These are phyloP conservation scores for Xylaria sp. DNA, from an alignment of 2,329 filamentous ascomycete species.

Conservation along the genomic window DNA sequence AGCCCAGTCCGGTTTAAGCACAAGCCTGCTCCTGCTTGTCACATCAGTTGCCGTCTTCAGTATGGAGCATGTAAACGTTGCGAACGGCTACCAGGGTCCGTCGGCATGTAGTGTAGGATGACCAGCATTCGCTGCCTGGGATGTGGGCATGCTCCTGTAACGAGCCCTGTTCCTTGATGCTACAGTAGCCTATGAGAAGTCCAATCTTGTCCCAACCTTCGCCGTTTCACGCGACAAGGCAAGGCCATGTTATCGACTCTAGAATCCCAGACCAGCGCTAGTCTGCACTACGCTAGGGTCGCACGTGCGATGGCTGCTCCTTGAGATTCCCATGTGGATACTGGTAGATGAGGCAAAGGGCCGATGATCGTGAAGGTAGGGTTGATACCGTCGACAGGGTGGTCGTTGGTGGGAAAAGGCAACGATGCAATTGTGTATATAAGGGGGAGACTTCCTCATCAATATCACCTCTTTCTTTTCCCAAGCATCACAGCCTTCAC, in stretches of 20 bases:
- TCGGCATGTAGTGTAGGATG: conserved; percentile 4
- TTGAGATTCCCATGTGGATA: conserved; percentile 20
- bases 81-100: conserved; percentile 9
- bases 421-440: conserved; percentile 8
- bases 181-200: conserved; percentile 8
- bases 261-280: background rate
- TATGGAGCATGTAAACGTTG: conserved; percentile 12
- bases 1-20: background rate
- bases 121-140: conserved; percentile 6
- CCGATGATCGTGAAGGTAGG: conserved; percentile 24
- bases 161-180: conserved; percentile 11
- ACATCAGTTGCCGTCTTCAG: background rate
- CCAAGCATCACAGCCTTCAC: conserved; percentile 11
- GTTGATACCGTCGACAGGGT: conserved; percentile 19
- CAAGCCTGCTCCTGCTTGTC: background rate
- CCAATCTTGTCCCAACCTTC: background rate
- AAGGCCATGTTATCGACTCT: conserved; percentile 6
- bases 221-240: conserved; percentile 7
- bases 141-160: conserved; percentile 11
- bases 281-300: conserved; percentile 2
- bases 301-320: conserved; percentile 22
- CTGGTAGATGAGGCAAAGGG: conserved; percentile 10
- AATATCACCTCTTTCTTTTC: background rate
- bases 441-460: conserved; percentile 4
- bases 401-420: conserved; percentile 3